phyloP scores from a whole-genome alignment of 73 alveolate genomes.

The Paramecium biaurelia region DNA sequence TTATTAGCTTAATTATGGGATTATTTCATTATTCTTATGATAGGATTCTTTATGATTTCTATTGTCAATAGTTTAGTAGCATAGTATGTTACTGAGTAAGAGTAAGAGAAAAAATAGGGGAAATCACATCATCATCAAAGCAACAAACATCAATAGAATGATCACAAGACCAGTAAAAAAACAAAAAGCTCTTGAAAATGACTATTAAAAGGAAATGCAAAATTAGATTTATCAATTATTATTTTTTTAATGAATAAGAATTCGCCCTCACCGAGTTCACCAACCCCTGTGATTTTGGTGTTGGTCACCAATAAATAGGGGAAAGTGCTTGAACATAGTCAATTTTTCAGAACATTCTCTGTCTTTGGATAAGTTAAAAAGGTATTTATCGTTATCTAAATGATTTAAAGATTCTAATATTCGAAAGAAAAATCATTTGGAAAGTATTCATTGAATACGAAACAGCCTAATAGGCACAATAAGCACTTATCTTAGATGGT shows the following conservation, averaged over 20 bases:
- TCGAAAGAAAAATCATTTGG: slow-evolving; percentile 49
- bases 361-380: slow-evolving; percentile 33
- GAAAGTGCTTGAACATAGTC: slow-evolving; percentile 43
- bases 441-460: slow-evolving; percentile 49
- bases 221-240: not conserved
- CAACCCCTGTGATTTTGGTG: slow-evolving; percentile 53
- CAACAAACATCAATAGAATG: not conserved
- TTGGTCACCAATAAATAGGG: slow-evolving; percentile 50
- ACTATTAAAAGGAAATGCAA: not conserved
- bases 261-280: slow-evolving; percentile 26
- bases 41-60: slow-evolving; percentile 64
- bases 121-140: not conserved
- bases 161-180: not conserved
- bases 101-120: not conserved
- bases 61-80: slow-evolving; percentile 60
- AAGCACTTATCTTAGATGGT: slow-evolving; percentile 48
- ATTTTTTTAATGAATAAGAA: slow-evolving; percentile 4
- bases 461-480: slow-evolving; percentile 9
- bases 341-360: slow-evolving; percentile 30
- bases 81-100: not conserved
- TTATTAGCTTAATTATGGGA: slow-evolving; percentile 67
- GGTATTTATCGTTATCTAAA: not conserved
- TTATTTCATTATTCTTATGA: slow-evolving; percentile 60
- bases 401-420: not conserved
- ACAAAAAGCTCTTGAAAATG: not conserved